Evolutionary conservation across 106 monocot genomes (phyloP), one percentile per base, ranked within the genome.

Genomic region (Amphibolis antarctica): DNA sequence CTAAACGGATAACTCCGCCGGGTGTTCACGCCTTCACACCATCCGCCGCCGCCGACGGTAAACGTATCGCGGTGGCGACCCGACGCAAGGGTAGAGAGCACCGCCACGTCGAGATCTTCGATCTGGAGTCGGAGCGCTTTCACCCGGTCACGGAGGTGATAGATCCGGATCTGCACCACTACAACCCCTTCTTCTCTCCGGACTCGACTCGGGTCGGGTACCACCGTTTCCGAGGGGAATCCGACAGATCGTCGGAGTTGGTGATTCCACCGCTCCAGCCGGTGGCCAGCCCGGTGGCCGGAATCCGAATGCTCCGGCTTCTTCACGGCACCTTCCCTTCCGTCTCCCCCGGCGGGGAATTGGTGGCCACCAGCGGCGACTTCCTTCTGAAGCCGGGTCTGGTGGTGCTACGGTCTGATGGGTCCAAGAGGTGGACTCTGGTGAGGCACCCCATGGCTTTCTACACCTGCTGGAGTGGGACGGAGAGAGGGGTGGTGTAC

Each of bases 1-100:
- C 69, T 0, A 58, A 48, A 1, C 78, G 93, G 26, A 61, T 94
- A 30, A 94, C 89, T 2, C 93, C 93, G 49, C 63, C 89, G 12
- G 93, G 93, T 0, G 3, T 94, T 17, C 93, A 94, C 75, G 81
- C 79, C 23, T 71, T 94, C 75, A 94, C 93, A 5, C 93, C 93
- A 11, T 75, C 90, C 15, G 77, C 85, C 5, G 79, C 83, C 10
- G 51, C 71, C 21, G 76, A 81, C 62, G 77, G 79, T 24, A 75
- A 42, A 63, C 46, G 54, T 27, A 79, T 96, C 43, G 94, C 79
- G 2, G 81, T 96, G 3, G 94, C 94, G 25, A 96, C 94, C 21
- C 52, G 82, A 45, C 70, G 86, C 66, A 82, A 76, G 79, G 81
- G 69, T 9, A 46, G 46, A 7, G 46, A 50, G 0, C 56, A 59